These are phyloP conservation scores for Capsicum baccatum DNA, from an alignment of 257 asterid genomes.

Conservation along the genomic window DNA sequence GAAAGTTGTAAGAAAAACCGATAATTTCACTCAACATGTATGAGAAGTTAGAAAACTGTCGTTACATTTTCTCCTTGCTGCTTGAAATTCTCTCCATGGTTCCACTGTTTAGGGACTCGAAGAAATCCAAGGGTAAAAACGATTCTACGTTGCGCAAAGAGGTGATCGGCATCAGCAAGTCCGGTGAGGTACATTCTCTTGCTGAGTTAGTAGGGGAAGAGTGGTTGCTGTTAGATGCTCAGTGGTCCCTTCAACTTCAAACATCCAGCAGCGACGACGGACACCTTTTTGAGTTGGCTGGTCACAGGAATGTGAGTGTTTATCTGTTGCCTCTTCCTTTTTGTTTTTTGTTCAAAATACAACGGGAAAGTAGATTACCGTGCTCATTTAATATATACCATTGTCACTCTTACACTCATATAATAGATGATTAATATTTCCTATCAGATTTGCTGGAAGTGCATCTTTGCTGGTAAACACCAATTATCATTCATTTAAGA, in stretches of 20 bases:
- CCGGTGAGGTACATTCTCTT: constrained; percentile 59
- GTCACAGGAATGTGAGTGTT: constrained; percentile 71
- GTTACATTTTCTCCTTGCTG: constrained; percentile 22
- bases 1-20: not conserved
- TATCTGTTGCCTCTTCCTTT: not conserved
- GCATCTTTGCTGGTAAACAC: not conserved
- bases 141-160: constrained; percentile 46
- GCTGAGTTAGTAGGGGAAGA: constrained; percentile 66
- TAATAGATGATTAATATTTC: not conserved
- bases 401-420: not conserved
- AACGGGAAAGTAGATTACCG: not conserved
- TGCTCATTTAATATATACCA: not conserved
- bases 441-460: not conserved
- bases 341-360: not conserved
- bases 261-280: constrained; percentile 54
- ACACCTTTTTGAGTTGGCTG: constrained; percentile 72
- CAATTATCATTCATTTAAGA: not conserved
- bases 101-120: constrained; percentile 54
- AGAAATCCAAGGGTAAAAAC: constrained; percentile 56
- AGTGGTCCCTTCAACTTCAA: constrained; percentile 75
- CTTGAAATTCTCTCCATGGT: constrained; percentile 31
- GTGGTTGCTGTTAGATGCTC: constrained; percentile 73
- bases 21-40: not conserved
- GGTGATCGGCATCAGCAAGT: constrained; percentile 60
- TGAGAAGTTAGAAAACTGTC: constrained; percentile 24